Conservation (phyloP, 208 protist species). For the Crithidia bombi region DNA sequence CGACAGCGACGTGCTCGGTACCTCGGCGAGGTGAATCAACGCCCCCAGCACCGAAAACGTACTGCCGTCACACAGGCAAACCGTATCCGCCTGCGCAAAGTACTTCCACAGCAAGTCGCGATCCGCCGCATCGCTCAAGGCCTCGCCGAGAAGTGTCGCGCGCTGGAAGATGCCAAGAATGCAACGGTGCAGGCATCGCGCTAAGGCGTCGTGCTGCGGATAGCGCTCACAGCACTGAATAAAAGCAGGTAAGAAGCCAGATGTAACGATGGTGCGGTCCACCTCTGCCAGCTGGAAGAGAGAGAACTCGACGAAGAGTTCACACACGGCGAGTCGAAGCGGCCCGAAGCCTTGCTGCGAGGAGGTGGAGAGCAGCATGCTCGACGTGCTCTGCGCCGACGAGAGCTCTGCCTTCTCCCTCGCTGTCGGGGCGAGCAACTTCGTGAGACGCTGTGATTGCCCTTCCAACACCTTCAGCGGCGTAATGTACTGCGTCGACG, state of each 20-base stretch:
- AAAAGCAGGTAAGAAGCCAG: conserved; percentile 53
- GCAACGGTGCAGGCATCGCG: conserved; percentile 42
- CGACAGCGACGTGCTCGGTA: conserved; percentile 37
- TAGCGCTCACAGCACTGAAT: conserved; percentile 46
- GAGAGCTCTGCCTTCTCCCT: conserved; percentile 12
- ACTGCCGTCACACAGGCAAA: conserved; percentile 5
- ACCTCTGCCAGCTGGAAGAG: conserved; percentile 44
- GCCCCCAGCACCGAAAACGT: conserved; percentile 27
- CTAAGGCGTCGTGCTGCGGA: conserved; percentile 49
- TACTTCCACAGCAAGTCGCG: conserved; percentile 49
- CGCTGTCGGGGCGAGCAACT: conserved; percentile 23
- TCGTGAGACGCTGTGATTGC: conserved; percentile 37
- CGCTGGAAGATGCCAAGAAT: conserved; percentile 54
- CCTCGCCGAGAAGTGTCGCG: conserved; percentile 36
- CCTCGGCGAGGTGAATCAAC: conserved; percentile 32
- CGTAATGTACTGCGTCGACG: conserved; percentile 36
- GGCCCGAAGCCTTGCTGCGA: conserved; percentile 25
- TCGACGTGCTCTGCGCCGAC: background rate
- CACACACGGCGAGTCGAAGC: conserved; percentile 46
- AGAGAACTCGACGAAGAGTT: conserved; percentile 64
- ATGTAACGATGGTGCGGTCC: conserved; percentile 47
- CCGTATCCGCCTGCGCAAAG: conserved; percentile 29
- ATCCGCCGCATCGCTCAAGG: conserved; percentile 30
- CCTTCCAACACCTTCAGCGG: conserved; percentile 40
- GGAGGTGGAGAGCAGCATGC: background rate